These are phyloP conservation scores for Naganishia cerealis DNA, from an alignment of 1,284 basidiomycete species.

Conservation along the genomic window DNA sequence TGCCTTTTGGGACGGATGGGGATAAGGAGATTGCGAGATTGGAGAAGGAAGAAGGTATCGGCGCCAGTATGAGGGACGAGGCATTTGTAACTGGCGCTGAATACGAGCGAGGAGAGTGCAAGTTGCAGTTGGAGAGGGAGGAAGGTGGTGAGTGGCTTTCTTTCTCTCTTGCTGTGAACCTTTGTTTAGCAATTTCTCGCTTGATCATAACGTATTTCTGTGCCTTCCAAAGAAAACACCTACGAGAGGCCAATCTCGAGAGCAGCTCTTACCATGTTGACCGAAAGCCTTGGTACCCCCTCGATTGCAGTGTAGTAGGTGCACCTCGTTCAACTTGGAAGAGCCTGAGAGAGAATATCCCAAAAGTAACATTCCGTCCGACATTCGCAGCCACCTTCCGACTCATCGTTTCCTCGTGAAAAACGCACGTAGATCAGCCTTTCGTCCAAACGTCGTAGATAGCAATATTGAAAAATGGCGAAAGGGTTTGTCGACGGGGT, in stretches of 20 bases:
- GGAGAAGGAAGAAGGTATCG: slow-evolving; percentile 41
- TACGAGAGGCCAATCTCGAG: slow-evolving; percentile 54
- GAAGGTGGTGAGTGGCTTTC: slow-evolving; percentile 43
- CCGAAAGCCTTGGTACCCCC: slow-evolving; percentile 50
- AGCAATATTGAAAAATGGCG: slow-evolving; percentile 46
- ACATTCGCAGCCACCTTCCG: slow-evolving; percentile 44
- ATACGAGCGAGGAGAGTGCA: slow-evolving; percentile 47
- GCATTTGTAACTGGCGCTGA: slow-evolving; percentile 54
- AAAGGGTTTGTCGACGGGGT: slow-evolving; percentile 41
- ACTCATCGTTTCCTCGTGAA: slow-evolving; percentile 47
- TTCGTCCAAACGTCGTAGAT: slow-evolving; percentile 42
- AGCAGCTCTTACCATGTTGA: slow-evolving; percentile 49
- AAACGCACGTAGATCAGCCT: slow-evolving; percentile 43
- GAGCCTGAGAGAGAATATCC: neutral
- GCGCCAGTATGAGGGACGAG: slow-evolving; percentile 52
- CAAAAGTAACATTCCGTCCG: neutral
- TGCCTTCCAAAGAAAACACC: slow-evolving; percentile 39
- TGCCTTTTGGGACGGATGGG: slow-evolving; percentile 34
- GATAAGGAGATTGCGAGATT: slow-evolving; percentile 35
- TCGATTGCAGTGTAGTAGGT: slow-evolving; percentile 52
- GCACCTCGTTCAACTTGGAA: too few species aligned
- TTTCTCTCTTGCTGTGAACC: neutral
- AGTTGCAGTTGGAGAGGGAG: slow-evolving; percentile 46
- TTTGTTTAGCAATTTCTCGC: neutral
- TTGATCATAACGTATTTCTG: neutral